Percentiles rank a stretch among this genome's conserved stretches.
Conservation (phyloP, 352 stramenopile genomes). For the Globisporangium perplexum region DNA sequence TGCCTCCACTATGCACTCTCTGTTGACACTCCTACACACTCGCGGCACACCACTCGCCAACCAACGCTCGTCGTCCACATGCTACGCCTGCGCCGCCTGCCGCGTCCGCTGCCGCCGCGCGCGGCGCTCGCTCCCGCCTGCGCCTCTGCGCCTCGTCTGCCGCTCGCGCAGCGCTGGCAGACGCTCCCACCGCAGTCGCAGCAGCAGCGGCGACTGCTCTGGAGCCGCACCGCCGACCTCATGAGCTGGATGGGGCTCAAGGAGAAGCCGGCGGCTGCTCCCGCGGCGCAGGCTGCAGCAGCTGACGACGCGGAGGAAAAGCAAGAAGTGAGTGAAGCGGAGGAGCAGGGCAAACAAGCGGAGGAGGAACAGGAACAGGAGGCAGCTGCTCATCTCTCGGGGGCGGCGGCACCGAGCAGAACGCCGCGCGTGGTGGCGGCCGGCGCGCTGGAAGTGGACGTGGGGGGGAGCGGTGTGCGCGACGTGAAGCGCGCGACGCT, state of each 20-base stretch:
- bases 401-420: background rate
- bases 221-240: conserved; percentile 25
- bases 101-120: too few relatives aligned
- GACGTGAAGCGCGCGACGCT: conserved; percentile 12
- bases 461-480: conserved; percentile 5
- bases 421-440: conserved; percentile 9
- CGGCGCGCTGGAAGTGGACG: conserved; percentile 1
- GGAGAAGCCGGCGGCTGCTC: background rate
- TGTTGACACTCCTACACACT: too few relatives aligned
- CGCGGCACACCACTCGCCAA: background rate
- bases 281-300: background rate
- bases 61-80: background rate
- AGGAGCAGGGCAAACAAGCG: background rate
- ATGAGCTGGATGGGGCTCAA: conserved; percentile 32
- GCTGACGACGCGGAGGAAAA: background rate
- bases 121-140: background rate
- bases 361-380: background rate
- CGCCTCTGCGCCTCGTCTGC: background rate
- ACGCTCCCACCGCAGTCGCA: background rate
- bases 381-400: too few relatives aligned
- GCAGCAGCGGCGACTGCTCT: conserved; percentile 25
- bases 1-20: too few relatives aligned
- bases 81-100: background rate
- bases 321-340: too few relatives aligned
- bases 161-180: background rate